Base-by-base conservation (phyloP, 1,284 basidiomycete genomes). In the Cryptococcus amylolentus region DNA sequence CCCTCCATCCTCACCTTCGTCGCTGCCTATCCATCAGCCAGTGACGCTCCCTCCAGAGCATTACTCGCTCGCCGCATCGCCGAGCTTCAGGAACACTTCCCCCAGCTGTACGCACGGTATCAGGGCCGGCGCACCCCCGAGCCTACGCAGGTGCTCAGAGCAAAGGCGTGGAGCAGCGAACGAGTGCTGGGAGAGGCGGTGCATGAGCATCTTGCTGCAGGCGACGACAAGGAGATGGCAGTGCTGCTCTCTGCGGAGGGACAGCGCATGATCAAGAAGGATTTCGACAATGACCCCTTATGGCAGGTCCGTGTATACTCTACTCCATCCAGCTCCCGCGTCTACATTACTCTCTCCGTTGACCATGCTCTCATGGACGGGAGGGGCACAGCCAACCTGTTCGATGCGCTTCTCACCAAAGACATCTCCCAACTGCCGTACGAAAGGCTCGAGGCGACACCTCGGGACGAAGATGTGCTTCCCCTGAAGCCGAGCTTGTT, bases 161-260 rank as follows among this genome's bases (percentile, higher is more conserved):
- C 49, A 5, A 10, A 49, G 14, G 35, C 48, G 31, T 65, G 63
- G 64, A 13, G 28, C 14, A 20, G 57, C 4, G 52, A 55, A 3
- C 51, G 61, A 6, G 47, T 67, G 45, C 46, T 69, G 14, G 23
- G 28, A 28, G 37, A 47, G 10, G 45, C 9, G 13, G 40, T 20
- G 5, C 26, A 26, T 27, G 88, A 87, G 50, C 90, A 79, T 26
- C 89, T 80, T 6, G 89, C 38, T 85, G 87, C 90, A 2, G 88
- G 41, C 4, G 27, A 20, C 27, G 18, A 9, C 10, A 10, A 18
- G 31, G 48, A 39, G 48, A 9, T 38, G 35, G 48, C 8, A 16
- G 31, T 10, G 4, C 12, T 50, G 35, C 20, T 23, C 14, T 27
- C 13, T n/a, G 9, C 18, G 35, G 37, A 49, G 18, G 28, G 48